Evolutionary conservation across 176 grass and related monocot genomes (phyloP), one percentile per base, ranked within the genome.

Genomic region (Cenchrus americanus): DNA sequence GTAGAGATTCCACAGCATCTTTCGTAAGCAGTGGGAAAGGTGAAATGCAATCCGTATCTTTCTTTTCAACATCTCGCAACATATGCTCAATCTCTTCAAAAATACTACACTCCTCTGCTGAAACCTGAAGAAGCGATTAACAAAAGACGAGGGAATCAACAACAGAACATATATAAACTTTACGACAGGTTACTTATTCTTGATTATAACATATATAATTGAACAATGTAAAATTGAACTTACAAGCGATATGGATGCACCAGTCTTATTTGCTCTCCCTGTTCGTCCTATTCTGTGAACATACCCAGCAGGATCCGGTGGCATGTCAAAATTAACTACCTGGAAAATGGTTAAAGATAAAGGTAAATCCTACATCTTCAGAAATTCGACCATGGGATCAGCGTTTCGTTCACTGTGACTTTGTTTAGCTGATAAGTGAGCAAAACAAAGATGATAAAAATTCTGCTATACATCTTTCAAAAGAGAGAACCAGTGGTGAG

Each of bases 271-370:
- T 53, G 87, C 96, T 81, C 96, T 91, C 58, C 96, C 96, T 63
- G 96, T 98, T 59, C 96, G 85, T 18, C 96, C 96, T 88, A 98
- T 67, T 90, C 96, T 90, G 73, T 98, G 96, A 75, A 98, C 86
- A 84, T 95, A 98, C 57, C 96, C 96, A 90, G 91, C 85, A 82
- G 87, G 54, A 73, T 68, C 73, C 69, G 77, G 79, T 50, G 93
- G 96, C 96, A 95, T 95, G 78, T 98, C 93, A 88, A 92, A 95
- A 90, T 98, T 98, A 78, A 98, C 80, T 55, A 98, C 96, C 96
- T 98, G 76, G 71, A 77, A 46, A 60, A 88, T 12, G 57, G 71
- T 84, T 68, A 83, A 68, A 80, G 5, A 80, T 17, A 82, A 53
- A 42, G 13, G 10, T 70, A 10, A 94, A 73, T 48, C 53, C 5